Evolutionary conservation across 306 rosid genomes (phyloP), one percentile per base, ranked within the genome.

Genomic region (Inga laurina): DNA sequence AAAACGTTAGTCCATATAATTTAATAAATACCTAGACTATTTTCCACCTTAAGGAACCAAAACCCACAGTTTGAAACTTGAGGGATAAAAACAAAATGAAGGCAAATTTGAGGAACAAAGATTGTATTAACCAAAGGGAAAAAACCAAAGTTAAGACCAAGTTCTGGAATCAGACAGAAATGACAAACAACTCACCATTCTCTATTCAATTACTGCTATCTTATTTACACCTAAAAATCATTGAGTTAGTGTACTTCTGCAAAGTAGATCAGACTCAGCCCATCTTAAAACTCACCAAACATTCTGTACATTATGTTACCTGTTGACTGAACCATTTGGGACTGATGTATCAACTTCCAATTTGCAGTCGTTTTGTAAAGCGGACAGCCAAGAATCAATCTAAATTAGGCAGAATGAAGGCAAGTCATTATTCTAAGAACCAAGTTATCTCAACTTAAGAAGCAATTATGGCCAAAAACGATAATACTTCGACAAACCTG

Each of bases 361-460:
- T 84, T 92, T 90, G 89, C 97, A 88, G 78, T 90, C 90, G 52
- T 48, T 76, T 74, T 69, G 79, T 82, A 95, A 89, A 65, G 93
- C 90, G 39, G 90, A 82, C 71, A 93, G 71, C 98, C 98, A 95
- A 45, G 96, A 90, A 78, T 89, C 85, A 71, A 95, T 93, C 98
- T 95, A 90, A 49, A 48, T 75, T 64, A 79, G 21, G 22, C 52
- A 81, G 18, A 22, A 51, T 6, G 22, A 85, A 81, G 49, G 11
- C 22, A 37, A 2, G 18, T 48, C 46, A 78, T 43, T 14, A 78
- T 43, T 14, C 39, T 1, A 75, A 22, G 32, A 48, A 11, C 52
- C 73, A 49, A 30, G 43, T 76, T 41, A 39, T 70, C 15, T 46
- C 52, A 69, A 59, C 82, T 80, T 34, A 52, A 52, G 68, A 81